Conservation (phyloP, 106 monocot species). For the Xerophyta viscosa region DNA sequence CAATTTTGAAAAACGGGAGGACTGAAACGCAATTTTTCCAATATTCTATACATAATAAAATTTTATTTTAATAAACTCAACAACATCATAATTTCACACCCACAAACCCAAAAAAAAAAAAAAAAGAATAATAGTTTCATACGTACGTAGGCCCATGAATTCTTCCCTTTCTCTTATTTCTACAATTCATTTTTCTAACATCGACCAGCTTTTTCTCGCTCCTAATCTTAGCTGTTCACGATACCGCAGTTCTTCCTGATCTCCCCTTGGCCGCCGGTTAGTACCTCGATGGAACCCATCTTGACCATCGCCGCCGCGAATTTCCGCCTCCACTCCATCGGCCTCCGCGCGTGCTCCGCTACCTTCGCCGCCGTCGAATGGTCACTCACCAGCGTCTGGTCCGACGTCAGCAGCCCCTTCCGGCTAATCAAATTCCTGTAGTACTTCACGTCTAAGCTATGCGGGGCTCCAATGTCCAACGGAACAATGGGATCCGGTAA, state of each 20-base stretch:
- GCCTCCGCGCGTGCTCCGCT: not conserved
- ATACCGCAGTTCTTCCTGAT: slow-evolving; percentile 1
- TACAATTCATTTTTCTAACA: too few species aligned
- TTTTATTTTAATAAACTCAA: too few species aligned
- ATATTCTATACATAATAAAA: too few species aligned
- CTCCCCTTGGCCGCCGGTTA: slow-evolving; percentile 6
- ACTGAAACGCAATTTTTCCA: too few species aligned
- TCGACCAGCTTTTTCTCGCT: too few species aligned
- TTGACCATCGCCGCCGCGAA: slow-evolving; percentile 1
- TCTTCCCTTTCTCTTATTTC: too few species aligned
- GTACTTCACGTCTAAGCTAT: not conserved
- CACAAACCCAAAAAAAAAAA: too few species aligned
- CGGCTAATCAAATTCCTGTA: not conserved
- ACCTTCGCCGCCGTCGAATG: not conserved
- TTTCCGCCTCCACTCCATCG: not conserved
- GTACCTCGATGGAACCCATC: slow-evolving; percentile 4
- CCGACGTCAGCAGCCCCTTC: not conserved
- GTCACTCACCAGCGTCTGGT: not conserved
- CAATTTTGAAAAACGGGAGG: too few species aligned
- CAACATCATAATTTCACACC: too few species aligned
- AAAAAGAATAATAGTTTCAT: too few species aligned
- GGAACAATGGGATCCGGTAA: not conserved
- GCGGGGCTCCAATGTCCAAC: not conserved
- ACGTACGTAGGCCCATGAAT: too few species aligned
- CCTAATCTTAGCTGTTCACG: too few species aligned